Evolutionary conservation across 2,329 filamentous ascomycete genomes (phyloP).

Genomic region (Fusarium sp.): DNA sequence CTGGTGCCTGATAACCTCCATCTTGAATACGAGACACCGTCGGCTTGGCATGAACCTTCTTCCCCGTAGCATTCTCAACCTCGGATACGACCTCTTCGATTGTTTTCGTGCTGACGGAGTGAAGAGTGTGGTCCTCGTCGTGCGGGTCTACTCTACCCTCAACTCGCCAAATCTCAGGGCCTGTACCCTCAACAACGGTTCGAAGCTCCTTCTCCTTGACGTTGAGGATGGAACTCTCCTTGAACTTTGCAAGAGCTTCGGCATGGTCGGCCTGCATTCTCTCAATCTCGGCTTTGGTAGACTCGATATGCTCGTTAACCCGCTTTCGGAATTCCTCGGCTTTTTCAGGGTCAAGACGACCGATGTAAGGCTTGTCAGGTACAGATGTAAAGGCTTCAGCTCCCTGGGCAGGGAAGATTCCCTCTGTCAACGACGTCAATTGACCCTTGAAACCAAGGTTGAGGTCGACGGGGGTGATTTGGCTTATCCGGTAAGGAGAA

Average conservation of each 20-base stretch:
- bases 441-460: conserved; percentile 87
- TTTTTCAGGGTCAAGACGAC: conserved; percentile 75
- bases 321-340: conserved; percentile 85
- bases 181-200: conserved; percentile 67
- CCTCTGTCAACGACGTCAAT: conserved; percentile 81
- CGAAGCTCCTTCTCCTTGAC: conserved; percentile 80
- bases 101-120: conserved; percentile 57
- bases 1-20: conserved; percentile 75
- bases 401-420: conserved; percentile 77
- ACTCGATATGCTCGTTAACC: conserved; percentile 74
- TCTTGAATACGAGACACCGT: conserved; percentile 77
- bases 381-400: conserved; percentile 56
- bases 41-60: conserved; percentile 70
- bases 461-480: conserved; percentile 87
- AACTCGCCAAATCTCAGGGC: conserved; percentile 69
- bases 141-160: conserved; percentile 64
- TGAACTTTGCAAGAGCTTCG: conserved; percentile 77
- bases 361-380: conserved; percentile 67
- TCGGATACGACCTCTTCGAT: conserved; percentile 79
- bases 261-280: conserved; percentile 83
- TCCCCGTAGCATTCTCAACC: conserved; percentile 76
- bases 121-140: conserved; percentile 56
- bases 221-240: conserved; percentile 73
- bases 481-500: conserved; percentile 84
- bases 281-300: conserved; percentile 83